Conservation (phyloP, 139 green algal genomes). For the Picochlorum sp. region DNA sequence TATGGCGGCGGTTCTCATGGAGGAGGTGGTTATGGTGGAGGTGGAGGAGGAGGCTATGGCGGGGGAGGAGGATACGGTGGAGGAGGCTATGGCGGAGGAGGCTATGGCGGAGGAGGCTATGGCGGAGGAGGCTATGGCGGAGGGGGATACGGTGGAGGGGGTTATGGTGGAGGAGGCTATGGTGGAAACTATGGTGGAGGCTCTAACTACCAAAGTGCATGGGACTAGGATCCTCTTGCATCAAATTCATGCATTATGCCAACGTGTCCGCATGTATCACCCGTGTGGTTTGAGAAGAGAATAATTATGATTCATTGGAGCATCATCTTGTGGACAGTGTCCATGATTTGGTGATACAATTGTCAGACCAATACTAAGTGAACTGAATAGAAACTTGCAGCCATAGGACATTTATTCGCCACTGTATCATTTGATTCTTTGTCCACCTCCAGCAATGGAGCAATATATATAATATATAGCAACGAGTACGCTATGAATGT, state of each 20-base stretch:
- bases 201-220: slow-evolving; percentile 12
- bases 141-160: slow-evolving; percentile 17
- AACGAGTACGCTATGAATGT: too few species aligned
- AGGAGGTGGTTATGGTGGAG: slow-evolving; percentile 26
- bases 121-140: slow-evolving; percentile 29
- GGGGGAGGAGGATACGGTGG: slow-evolving; percentile 32
- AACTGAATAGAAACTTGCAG: too few species aligned
- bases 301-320: too few species aligned
- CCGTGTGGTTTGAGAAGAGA: too few species aligned
- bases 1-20: not conserved
- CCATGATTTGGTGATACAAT: too few species aligned
- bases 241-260: not conserved
- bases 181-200: slow-evolving; percentile 10
- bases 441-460: not conserved
- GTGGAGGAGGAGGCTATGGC: not conserved
- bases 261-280: too few species aligned
- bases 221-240: slow-evolving; percentile 16
- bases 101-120: slow-evolving; percentile 31
- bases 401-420: not conserved
- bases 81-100: slow-evolving; percentile 14
- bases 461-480: too few species aligned
- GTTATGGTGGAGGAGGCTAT: slow-evolving; percentile 13
- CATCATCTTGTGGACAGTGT: too few species aligned
- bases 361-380: too few species aligned
- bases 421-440: not conserved